Base-by-base conservation (phyloP, 176 grass and related monocot species). In the Oryza longistaminata region DNA sequence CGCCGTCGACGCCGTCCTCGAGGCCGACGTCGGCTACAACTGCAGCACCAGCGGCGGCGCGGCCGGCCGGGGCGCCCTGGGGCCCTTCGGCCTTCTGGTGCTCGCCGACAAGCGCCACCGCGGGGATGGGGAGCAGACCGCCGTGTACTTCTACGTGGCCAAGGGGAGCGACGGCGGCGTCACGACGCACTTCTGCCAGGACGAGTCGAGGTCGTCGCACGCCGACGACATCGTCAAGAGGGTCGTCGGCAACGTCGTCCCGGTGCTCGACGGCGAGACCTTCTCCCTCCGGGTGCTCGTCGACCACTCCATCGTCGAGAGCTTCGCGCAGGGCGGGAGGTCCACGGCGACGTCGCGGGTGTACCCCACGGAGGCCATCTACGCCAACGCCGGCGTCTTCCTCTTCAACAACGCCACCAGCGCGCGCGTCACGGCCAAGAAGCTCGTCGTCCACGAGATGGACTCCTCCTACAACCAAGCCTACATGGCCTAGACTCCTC, bases 271-370 rank as follows among this genome's bases (percentile, higher is more conserved):
- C 6, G 89, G 86, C 7, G 96, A 98, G 81, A 76, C 44, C 3
- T 42, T 98, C 12, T 71, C 91, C 1, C 11, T 98, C 17, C 75
- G 96, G 79, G 83, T 98, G 5, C 60, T 98, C 83, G 91, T 98
- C 58, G 96, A 98, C 79, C 96, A 98, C 78, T 98, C 96, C 26
- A 98, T 98, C 13, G 86, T 98, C 0, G 96, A 98, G 69, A 93
- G 93, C 74, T 98, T 98, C 75, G 96, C 85, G 10, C 90, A 92
- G 88, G 83, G 81, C 0, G 96, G 96, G 0, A 92, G 96, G 42
- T 53, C 91, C 0, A 92, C 88, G 1, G 94, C 87, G 5, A 98
- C 96, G 3, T 98, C 96, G 13, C 91, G 96, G 1, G 93, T 95
- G 19, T 98, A 98, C 78, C 96, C 96, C 2, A 95, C 96, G 0